Base-by-base conservation (phyloP, 257 asterid species). In the Agastache rugosa region DNA sequence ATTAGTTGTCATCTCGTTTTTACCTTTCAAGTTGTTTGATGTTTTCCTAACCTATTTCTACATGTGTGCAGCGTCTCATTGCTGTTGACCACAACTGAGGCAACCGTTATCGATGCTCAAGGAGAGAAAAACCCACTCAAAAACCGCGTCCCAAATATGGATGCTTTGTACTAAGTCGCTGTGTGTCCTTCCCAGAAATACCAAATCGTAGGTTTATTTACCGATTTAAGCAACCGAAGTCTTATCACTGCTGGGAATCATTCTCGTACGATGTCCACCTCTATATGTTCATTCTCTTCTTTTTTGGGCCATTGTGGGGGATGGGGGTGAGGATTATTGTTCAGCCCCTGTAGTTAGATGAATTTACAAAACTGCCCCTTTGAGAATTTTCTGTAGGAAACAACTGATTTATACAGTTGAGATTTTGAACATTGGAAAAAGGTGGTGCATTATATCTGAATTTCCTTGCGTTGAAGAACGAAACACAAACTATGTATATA, bases 21-120 rank as follows among this genome's bases (percentile, higher is more conserved):
- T 16, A 1, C 50, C 35, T 8, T 17, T 6, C 10, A n/a, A 34
- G 34, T 25, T 41, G 29, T 58, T 45, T 2, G 19, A 37, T 15
- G 11, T 56, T 79, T 60, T 29, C 45, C 55, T 70, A 51, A 74
- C 64, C 50, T 14, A 54, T 44, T 22, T 22, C 39, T 55, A 23
- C n/a, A 11, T 72, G n/a, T 75, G 51, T 79, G 69, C 89, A 91
- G 95, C 19, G 81, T 91, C 34, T 89, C 96, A 9, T 70, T 88
- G 84, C 82, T 91, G 63, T 76, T 91, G 84, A 88, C 96, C 1
- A 87, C 95, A 8, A 83, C 96, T 1, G 97, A 85, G 91, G 95
- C 91, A 53, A 59, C 88, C 69, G 39, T 92, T 47, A 76, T 82
- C 31, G 95, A 83, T 79, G 88, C 79, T 65, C 73, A 76, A 75